Conservation (phyloP, 169 alveolate species). For the Eimeria tenella region DNA sequence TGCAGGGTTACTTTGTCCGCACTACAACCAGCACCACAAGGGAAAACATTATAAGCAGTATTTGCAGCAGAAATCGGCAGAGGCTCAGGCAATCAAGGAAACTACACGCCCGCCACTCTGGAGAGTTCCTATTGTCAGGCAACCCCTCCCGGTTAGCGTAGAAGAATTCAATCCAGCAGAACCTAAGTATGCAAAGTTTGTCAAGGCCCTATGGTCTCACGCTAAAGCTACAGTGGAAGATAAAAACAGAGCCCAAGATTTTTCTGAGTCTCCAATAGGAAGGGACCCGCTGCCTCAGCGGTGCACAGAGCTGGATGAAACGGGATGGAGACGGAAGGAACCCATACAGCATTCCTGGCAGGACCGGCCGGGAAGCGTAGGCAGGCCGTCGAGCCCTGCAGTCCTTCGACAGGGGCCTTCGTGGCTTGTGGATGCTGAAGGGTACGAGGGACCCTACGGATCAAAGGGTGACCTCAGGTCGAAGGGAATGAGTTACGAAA, state of each 20-base stretch:
- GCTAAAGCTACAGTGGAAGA: conserved; percentile 48
- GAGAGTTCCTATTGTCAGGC: conserved; percentile 75
- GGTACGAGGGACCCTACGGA: conserved; percentile 37
- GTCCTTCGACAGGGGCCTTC: conserved; percentile 17
- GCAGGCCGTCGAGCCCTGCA: conserved; percentile 41
- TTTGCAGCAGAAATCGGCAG: conserved; percentile 6
- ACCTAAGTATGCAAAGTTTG: conserved; percentile 20
- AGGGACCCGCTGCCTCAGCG: conserved; percentile 19
- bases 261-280: conserved; percentile 36
- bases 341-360: conserved; percentile 34
- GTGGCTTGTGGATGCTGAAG: conserved; percentile 51
- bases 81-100: not conserved
- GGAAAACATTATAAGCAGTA: conserved; percentile 30
- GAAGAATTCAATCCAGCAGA: conserved; percentile 72
- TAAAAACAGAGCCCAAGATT: not conserved
- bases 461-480: conserved; percentile 57
- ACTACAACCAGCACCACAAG: conserved; percentile 44
- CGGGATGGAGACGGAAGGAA: conserved; percentile 53
- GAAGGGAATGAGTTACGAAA: conserved; percentile 54
- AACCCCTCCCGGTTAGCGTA: conserved; percentile 66
- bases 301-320: conserved; percentile 48
- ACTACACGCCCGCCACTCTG: conserved; percentile 38
- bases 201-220: conserved; percentile 67
- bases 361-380: conserved; percentile 48
- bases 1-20: not conserved